Base-by-base conservation (phyloP, 179 eudicot species). In the Heliamphora pulchella region DNA sequence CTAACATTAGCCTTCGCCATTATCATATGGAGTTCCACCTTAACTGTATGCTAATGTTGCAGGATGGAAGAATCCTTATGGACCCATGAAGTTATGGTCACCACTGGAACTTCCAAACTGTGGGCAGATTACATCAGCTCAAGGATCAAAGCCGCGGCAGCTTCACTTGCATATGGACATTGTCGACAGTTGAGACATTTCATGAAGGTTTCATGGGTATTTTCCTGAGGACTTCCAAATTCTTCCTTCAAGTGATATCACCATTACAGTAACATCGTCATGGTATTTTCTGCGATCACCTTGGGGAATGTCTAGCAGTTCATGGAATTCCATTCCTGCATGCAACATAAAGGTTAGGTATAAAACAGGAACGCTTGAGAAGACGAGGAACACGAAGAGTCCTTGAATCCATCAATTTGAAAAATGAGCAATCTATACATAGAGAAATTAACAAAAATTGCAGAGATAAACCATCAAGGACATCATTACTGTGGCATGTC, bases 191-290 rank as follows among this genome's bases (percentile, higher is more conserved):
- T n/a, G 78, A 6, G 65, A 18, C 7, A 64, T n/a, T 31, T 43
- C 57, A 47, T 47, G 18, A 50, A 31, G 48, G 18, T 69, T 47
- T 83, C 81, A 89, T 4, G 86, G 88, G 78, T 90, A 90, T 82
- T 90, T 89, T 78, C 93, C 93, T 5, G 91, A 91, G 64, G 93
- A 89, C 82, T 91, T 91, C 92, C 91, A 91, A 72, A 89, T 88
- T 84, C 91, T 85, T 59, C 91, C 92, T 88, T 88, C 92, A 59
- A 88, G 92, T 53, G 99, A 95, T 46, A 96, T 83, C 72, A 93
- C 94, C 99, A 93, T 93, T 51, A 96, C 98, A 13, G 98, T 92
- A 70, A 93, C 99, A 87, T 96, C 99, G 71, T 93, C 98, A 82
- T 96, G 99, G 88, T 91, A 93, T 83, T 93, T 96, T 79, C 99